Evolutionary conservation across 164 flowering plant genomes (phyloP), one percentile per base, ranked within the genome.

Genomic region (Buxus sempervirens): DNA sequence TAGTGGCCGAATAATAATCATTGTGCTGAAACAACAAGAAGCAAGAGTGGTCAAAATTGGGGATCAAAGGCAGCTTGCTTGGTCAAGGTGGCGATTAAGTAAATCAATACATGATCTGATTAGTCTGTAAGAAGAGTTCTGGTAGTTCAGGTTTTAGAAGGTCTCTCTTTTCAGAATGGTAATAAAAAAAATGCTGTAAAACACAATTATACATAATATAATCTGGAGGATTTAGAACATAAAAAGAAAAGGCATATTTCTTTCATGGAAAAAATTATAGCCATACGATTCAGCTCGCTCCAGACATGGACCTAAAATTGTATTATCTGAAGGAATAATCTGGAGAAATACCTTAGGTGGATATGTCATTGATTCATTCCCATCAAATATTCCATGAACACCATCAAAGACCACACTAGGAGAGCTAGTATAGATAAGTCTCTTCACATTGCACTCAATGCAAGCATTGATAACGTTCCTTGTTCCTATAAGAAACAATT

Each of bases 381-480:
- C 97, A 75, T 92, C 83, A 48, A 77, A 16, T 56, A 89, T 88
- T 56, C 88, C 88, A 72, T 87, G 90, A 59, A 92, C 80, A 66
- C 99, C 99, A 80, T 95, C 99, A 84, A 89, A 92, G 28, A 95
- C 96, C 65, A 95, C 99, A 74, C 99, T 95, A 7, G 99, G 86
- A 69, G 99, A 95, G 71, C 99, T 95, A 9, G 99, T 95, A 73
- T 84, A 88, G 27, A 95, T 83, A 64, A 95, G 91, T 73, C 94
- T 79, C 81, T 86, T 92, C 10, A 92, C 94, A 71, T 88, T 84
- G 65, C 75, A 74, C 81, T 90, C 91, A 61, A 82, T 54, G 76
- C 99, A 92, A 25, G 97, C 96, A 75, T 88, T 94, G 75, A 95
- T 90, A 9, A 95, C 84, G 75, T 90, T 90, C 78, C 81, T 83